Conservation (phyloP, 2,329 filamentous ascomycete genomes). For the Pseudogymnoascus sp. region DNA sequence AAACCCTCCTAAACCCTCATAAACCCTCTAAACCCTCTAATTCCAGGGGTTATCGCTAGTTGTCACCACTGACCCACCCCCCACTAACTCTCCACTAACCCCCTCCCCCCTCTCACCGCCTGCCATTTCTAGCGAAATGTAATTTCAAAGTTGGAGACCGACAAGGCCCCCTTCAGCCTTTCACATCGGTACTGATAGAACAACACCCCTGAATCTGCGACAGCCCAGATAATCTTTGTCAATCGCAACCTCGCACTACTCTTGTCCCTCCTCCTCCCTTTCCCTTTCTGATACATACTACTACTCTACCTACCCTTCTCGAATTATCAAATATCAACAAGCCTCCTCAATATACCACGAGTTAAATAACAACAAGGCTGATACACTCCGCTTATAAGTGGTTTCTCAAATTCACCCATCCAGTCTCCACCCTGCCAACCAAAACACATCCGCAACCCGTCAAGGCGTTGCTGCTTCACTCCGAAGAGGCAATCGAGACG, state of each 20-base stretch:
- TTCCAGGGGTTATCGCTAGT: not conserved
- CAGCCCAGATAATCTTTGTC: not conserved
- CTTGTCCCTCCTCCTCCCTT: not conserved
- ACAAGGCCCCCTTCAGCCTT: not conserved
- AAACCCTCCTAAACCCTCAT: not conserved
- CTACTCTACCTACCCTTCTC: not conserved
- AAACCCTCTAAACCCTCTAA: not conserved
- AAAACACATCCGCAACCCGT: not conserved
- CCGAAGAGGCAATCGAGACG: not conserved
- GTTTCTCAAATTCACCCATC: not conserved
- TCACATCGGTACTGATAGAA: not conserved
- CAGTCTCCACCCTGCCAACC: not conserved
- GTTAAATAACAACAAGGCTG: not conserved
- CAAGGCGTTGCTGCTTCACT: not conserved
- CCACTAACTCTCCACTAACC: not conserved
- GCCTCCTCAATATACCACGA: not conserved
- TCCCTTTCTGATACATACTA: not conserved
- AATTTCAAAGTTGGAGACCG: slow-evolving; percentile 8
- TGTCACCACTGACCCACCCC: not conserved
- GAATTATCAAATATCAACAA: not conserved
- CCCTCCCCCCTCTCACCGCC: not conserved
- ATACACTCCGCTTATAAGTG: not conserved
- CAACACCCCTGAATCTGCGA: not conserved
- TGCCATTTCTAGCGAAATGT: not conserved
- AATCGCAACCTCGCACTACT: not conserved